Conservation (phyloP, 768 basidiomycete species). For the Hysterangium stoloniferum region DNA sequence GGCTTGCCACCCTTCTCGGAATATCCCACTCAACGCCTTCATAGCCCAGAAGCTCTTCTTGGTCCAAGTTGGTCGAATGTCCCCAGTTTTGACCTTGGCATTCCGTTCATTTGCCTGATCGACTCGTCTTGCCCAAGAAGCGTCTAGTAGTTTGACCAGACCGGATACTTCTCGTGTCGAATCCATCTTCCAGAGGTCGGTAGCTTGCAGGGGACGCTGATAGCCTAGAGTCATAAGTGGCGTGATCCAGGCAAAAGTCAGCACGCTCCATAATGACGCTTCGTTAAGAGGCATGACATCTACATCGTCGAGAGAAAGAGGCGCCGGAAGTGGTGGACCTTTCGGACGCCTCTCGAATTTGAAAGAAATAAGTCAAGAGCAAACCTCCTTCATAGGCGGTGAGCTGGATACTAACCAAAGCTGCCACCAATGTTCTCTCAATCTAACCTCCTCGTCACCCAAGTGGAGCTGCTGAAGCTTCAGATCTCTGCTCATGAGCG, state of each 20-base stretch:
- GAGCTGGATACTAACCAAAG: neutral
- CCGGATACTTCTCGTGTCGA: slow-evolving; percentile 37
- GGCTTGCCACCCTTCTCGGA: slow-evolving; percentile 18
- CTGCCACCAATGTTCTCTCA: neutral
- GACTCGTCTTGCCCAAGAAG: slow-evolving; percentile 43
- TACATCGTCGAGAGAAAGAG: slow-evolving; percentile 48
- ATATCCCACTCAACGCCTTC: slow-evolving; percentile 10
- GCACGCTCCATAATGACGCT: slow-evolving; percentile 48
- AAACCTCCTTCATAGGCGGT: too few species aligned
- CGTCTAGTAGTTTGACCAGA: slow-evolving; percentile 48
- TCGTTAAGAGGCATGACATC: slow-evolving; percentile 49
- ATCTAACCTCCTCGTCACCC: neutral
- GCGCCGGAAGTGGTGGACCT: slow-evolving; percentile 50
- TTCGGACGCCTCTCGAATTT: slow-evolving; percentile 64
- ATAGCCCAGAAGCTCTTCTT: slow-evolving; percentile 36
- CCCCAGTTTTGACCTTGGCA: slow-evolving; percentile 35
- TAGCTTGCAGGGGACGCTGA: slow-evolving; percentile 63
- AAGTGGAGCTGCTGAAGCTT: neutral
- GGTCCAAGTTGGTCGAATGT: slow-evolving; percentile 33
- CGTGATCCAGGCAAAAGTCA: slow-evolving; percentile 65
- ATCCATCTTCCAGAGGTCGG: slow-evolving; percentile 68
- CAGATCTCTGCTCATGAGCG: too few species aligned
- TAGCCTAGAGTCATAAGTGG: slow-evolving; percentile 46
- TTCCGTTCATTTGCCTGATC: slow-evolving; percentile 51
- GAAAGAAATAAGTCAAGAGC: too few species aligned